phyloP scores from a whole-genome alignment of 257 asterid genomes.

The Petunia secreta region DNA sequence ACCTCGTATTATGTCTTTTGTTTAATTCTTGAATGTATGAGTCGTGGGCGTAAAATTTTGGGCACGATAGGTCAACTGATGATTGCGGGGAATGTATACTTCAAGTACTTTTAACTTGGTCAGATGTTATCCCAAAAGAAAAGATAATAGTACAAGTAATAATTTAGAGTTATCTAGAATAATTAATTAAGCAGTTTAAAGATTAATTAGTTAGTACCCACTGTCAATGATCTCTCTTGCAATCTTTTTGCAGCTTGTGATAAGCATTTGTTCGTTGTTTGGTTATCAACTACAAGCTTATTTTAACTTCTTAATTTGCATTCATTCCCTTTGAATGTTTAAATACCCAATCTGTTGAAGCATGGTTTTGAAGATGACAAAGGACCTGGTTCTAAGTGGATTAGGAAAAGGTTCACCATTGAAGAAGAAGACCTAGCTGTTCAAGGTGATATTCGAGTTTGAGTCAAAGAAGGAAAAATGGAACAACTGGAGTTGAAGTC shows the following conservation, averaged over 20 bases:
- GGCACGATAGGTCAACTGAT: background rate
- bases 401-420: no score
- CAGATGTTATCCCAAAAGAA: background rate
- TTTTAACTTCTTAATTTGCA: slow-evolving; percentile 2
- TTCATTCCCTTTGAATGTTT: background rate
- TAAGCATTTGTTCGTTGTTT: background rate
- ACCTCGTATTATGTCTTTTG: no score
- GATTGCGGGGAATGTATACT: background rate
- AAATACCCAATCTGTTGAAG: background rate
- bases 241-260: no score
- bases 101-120: background rate
- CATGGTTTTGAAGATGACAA: no score
- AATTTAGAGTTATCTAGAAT: no score
- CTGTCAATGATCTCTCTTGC: slow-evolving; percentile 17
- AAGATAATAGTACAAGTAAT: no score
- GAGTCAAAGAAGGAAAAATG: no score
- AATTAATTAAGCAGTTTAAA: background rate
- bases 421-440: no score
- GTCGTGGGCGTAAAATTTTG: no score
- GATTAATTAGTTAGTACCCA: background rate
- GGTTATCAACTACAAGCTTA: background rate
- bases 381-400: no score
- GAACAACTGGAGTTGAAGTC: no score
- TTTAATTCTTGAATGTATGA: background rate
- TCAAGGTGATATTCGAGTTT: no score